Conservation (phyloP, 805 yeast species). For the Ogataea haglerorum region DNA sequence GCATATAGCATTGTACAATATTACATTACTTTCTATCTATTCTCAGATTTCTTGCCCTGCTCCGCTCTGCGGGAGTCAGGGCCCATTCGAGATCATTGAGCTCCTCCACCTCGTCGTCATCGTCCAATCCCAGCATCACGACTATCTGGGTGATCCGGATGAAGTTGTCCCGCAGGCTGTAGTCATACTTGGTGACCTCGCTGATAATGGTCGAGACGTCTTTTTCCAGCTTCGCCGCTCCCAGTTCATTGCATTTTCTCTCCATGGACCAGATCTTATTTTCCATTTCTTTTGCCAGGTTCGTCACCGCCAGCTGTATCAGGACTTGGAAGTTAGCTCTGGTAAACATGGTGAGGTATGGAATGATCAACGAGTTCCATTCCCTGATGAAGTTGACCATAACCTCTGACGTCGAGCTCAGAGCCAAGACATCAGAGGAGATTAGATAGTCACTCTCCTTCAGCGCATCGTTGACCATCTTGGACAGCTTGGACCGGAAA, state of each 20-base stretch:
- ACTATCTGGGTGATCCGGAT: conserved; percentile 81
- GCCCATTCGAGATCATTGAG: conserved; percentile 55
- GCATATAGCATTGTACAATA: conserved; percentile 6
- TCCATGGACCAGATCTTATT: conserved; percentile 63
- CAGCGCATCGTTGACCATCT: conserved; percentile 36
- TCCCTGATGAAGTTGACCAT: conserved; percentile 50
- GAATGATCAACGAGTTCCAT: conserved; percentile 65
- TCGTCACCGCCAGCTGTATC: conserved; percentile 46
- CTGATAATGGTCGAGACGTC: conserved; percentile 73
- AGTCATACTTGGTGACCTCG: conserved; percentile 68
- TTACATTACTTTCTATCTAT: conserved; percentile 34
- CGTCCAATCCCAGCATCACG: conserved; percentile 78
- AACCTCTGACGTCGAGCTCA: conserved; percentile 23
- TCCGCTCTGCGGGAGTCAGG: conserved; percentile 71
- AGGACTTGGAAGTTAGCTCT: conserved; percentile 48
- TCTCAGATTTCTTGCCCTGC: conserved; percentile 55
- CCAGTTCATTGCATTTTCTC: conserved; percentile 72
- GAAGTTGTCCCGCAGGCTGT: conserved; percentile 73
- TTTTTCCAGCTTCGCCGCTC: conserved; percentile 78
- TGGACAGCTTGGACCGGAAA: conserved; percentile 34
- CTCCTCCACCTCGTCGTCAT: conserved; percentile 41
- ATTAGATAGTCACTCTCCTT: conserved; percentile 38
- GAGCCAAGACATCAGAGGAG: conserved; percentile 20
- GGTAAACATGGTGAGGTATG: conserved; percentile 44
- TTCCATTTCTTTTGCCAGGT: conserved; percentile 58